These are phyloP conservation scores for Ramalina intermedia DNA, from an alignment of 495 filamentous ascomycete species.

Conservation along the genomic window DNA sequence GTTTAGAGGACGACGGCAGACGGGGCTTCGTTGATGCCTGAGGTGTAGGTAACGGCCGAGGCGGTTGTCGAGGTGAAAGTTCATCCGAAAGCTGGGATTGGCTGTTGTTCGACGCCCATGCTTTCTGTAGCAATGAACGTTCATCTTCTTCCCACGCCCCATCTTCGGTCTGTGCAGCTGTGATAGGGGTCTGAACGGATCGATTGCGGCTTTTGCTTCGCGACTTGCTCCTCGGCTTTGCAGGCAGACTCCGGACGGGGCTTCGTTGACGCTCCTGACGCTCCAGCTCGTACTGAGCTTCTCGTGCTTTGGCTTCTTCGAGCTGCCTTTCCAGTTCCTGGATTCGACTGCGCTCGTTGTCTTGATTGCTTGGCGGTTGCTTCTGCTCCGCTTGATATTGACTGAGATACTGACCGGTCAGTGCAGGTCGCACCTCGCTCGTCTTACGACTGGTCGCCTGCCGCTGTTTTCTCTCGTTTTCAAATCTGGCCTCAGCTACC, in stretches of 20 bases:
- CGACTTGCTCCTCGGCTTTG: constrained; percentile 20
- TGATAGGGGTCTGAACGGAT: constrained; percentile 18
- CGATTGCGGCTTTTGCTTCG: constrained; percentile 24
- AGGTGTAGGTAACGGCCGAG: constrained; percentile 24
- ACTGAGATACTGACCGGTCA: constrained; percentile 73
- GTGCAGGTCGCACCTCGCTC: constrained; percentile 34
- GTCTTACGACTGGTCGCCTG: constrained; percentile 29
- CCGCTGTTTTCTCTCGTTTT: constrained; percentile 49
- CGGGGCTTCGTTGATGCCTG: constrained; percentile 1
- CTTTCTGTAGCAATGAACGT: constrained; percentile 52
- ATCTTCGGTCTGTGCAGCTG: constrained; percentile 29
- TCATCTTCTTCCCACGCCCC: constrained; percentile 60
- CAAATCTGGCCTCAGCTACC: constrained; percentile 49
- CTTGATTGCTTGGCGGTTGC: constrained; percentile 13
- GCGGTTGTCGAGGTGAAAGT: constrained; percentile 21
- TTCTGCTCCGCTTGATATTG: constrained; percentile 56
- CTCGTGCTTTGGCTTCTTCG: constrained; percentile 70
- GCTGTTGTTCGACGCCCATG: constrained; percentile 47
- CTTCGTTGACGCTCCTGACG: constrained; percentile 36
- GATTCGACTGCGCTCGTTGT: constrained; percentile 36
- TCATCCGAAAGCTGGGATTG: constrained; percentile 15
- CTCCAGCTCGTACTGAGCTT: constrained; percentile 69
- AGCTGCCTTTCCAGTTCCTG: constrained; percentile 75
- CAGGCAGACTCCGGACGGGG: constrained; percentile 14
- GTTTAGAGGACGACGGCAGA: not conserved